A percentile compares a stretch with the other conserved stretches of the same genome.
phyloP scores from a whole-genome alignment of 768 basidiomycete genomes.

The Lactifluus echinatus region DNA sequence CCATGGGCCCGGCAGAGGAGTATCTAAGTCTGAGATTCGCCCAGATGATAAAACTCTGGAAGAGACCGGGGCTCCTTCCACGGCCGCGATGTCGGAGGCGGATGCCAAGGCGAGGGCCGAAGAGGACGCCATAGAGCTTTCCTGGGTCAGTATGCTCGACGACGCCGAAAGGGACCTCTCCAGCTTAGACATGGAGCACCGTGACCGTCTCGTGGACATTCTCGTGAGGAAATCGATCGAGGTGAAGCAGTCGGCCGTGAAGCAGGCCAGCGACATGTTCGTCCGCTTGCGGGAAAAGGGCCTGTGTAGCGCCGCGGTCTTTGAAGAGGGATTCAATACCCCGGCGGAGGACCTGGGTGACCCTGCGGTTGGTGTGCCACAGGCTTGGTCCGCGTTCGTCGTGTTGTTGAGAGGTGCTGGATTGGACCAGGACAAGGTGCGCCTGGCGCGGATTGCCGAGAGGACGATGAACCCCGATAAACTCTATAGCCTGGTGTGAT shows the following conservation, averaged over 20 bases:
- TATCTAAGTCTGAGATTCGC: too few species aligned
- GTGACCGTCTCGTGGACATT: constrained; percentile 61
- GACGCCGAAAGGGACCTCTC: too few species aligned
- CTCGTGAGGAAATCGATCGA: constrained; percentile 69
- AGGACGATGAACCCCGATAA: constrained; percentile 55
- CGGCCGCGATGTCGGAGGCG: too few species aligned
- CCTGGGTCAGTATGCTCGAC: too few species aligned
- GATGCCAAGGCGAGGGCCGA: too few species aligned
- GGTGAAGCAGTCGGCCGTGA: constrained; percentile 71
- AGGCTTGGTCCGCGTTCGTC: constrained; percentile 69
- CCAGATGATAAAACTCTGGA: too few species aligned
- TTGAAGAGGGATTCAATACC: constrained; percentile 67
- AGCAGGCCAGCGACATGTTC: constrained; percentile 72
- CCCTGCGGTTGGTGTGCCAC: constrained; percentile 80
- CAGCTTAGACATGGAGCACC: too few species aligned
- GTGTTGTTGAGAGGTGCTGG: constrained; percentile 63
- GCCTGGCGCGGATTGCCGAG: constrained; percentile 44
- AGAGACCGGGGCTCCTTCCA: too few species aligned
- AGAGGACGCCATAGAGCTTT: too few species aligned
- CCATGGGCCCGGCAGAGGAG: too few species aligned
- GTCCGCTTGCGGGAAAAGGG: constrained; percentile 48
- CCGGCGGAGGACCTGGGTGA: too few species aligned
- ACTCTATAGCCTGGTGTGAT: too few species aligned
- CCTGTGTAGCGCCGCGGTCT: constrained; percentile 46
- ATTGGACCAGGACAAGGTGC: constrained; percentile 49